Base-by-base conservation (phyloP, 1,139 yeast species). In the Suhomyces bokatorum region DNA sequence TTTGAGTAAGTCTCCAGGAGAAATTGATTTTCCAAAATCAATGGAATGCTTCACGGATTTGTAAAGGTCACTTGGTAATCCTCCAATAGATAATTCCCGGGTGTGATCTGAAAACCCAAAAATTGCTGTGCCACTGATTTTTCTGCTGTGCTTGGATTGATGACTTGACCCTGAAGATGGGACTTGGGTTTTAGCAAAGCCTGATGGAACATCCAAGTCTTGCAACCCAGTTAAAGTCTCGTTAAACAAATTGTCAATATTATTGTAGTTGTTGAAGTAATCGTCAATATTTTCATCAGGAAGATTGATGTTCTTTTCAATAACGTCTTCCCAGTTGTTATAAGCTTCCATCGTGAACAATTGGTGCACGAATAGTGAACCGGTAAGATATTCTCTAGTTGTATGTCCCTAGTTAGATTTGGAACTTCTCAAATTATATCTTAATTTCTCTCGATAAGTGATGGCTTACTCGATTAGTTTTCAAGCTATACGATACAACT, bases 51-150 rank as follows among this genome's bases (percentile, higher is more conserved):
- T 57, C n/a, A 46, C 49, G 2, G 55, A 37, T 39, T 55, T 62
- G 41, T 54, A 58, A 6, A 59, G 40, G 40, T 59, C 63, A 30
- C 50, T 52, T 4, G 64, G 58, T 6, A 69, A 42, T 1, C 80
- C 80, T n/a, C 70, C 69, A 20, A 78, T 63, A 1, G 80, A 73
- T 20, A 80, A 58, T 27, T 75, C 81, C 43, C 78, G 70, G 50
- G 72, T 77, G 57, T 81, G 86, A 42, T 75, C 78, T 2, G 70
- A 63, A 52, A 77, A 81, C 0, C 87, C 87, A 58, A 81, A 81
- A 32, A 81, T 81, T 7, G 85, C 85, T 1, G 87, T 81, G 8
- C 86, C 87, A 62, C 84, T 78, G 28, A 63, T 60, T 47, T 70
- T 70, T 39, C 78, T 57, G 39, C 66, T 57, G 47, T 73, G 78